Conservation (phyloP, 2,329 filamentous ascomycete species). For the Aspergillus niger region DNA sequence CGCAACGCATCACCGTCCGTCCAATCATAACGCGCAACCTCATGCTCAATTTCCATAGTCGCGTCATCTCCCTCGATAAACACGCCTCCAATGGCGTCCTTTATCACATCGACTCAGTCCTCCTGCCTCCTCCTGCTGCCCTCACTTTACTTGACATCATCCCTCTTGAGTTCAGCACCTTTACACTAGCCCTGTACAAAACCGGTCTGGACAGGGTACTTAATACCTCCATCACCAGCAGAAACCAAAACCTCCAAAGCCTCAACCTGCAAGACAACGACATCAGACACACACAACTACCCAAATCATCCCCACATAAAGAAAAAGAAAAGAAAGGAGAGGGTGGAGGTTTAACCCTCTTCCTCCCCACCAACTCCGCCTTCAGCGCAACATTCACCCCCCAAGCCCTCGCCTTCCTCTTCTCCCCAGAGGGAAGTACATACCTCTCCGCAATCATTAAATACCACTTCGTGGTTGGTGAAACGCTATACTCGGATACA, state of each 20-base stretch:
- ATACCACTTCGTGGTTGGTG: conserved; percentile 74
- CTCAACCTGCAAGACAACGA: too few species aligned
- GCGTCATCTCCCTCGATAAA: conserved; percentile 52
- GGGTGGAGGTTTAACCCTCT: conserved; percentile 67
- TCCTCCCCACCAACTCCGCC: conserved; percentile 79
- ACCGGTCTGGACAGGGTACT: conserved; percentile 68
- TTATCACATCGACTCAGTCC: conserved; percentile 72
- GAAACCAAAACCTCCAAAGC: too few species aligned
- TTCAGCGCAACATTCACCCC: conserved; percentile 70
- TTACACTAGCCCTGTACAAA: conserved; percentile 72
- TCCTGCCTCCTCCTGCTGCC: conserved; percentile 72
- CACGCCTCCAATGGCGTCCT: conserved; percentile 77
- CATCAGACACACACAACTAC: too few species aligned
- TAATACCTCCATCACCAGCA: conserved; percentile 42
- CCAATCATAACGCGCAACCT: conserved; percentile 62
- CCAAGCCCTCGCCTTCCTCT: conserved; percentile 78
- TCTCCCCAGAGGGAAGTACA: conserved; percentile 71
- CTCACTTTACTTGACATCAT: conserved; percentile 65
- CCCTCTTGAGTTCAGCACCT: conserved; percentile 74
- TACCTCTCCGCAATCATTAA: conserved; percentile 77
- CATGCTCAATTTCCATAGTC: conserved; percentile 75
- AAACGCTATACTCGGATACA: conserved; percentile 76
- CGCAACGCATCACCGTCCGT: conserved; percentile 73
- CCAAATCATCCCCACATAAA: conserved; percentile 41
- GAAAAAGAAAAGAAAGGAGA: neutral